Conservation (phyloP, 345 rosid species). For the Melastoma malabathricum region DNA sequence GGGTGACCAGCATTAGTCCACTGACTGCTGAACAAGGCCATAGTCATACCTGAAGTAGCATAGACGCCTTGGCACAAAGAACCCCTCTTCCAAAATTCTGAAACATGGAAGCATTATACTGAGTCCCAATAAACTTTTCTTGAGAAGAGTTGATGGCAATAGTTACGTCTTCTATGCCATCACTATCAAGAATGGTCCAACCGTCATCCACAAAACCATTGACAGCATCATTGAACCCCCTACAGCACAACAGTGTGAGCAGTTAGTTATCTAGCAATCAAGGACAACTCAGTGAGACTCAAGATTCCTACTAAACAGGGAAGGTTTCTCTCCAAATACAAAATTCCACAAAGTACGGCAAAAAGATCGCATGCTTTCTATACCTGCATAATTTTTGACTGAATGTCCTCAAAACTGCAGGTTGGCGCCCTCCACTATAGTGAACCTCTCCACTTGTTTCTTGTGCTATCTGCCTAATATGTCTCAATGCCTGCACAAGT, state of each 20-base stretch:
- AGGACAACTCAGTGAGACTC: no score
- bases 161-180: constrained; percentile 80
- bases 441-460: constrained; percentile 92
- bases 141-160: constrained; percentile 65
- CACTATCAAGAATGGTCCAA: constrained; percentile 75
- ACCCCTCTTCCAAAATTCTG: constrained; percentile 85
- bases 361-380: no score
- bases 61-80: constrained; percentile 90
- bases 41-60: constrained; percentile 67
- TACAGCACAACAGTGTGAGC: constrained; percentile 16
- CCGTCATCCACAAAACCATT: constrained; percentile 92
- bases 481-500: constrained; percentile 56
- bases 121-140: constrained; percentile 58
- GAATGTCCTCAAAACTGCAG: constrained; percentile 87
- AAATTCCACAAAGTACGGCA: no score
- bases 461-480: constrained; percentile 79
- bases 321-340: no score
- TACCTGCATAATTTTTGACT: constrained; percentile 92
- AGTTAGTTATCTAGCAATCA: neutral
- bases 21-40: neutral
- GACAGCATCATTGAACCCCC: constrained; percentile 96
- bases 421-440: constrained; percentile 88
- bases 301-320: no score
- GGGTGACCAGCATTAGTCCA: neutral
- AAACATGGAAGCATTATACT: constrained; percentile 43